Base-by-base conservation (phyloP, 208 protist species). In the Acanthamoeba triangularis region DNA sequence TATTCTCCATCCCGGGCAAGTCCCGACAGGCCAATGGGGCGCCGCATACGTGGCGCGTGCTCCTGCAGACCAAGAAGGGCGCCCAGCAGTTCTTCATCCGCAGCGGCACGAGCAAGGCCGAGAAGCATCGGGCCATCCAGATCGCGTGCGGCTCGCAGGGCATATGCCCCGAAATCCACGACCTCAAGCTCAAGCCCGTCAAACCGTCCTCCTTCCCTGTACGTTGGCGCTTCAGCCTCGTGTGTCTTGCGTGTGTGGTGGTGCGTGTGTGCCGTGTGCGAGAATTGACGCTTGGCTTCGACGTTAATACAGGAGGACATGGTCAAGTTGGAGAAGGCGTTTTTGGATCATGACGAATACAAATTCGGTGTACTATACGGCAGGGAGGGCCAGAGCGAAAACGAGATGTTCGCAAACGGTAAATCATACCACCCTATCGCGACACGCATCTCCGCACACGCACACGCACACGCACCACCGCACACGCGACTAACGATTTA, bases 371-470 rank as follows among this genome's bases (percentile, higher is more conserved):
- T 95, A 14, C 61, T 95, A 74, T 91, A 91, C 41, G 28, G 44
- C 37, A 82, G 33, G 47, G 37, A 90, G 35, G 93, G 76, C 28
- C 93, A 95, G 52, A 59, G 33, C 76, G 93, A 95, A 52, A 91
- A 95, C 76, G 87, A 88, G 23, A 95, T 95, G 59, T 90, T 95
- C n/a, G 30, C 93, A 3, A 95, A 95, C 33, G 35, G 93, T 95
- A 80, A 41, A 18, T 4, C 63, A 65, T 5, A 52, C 41, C 14
- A 8, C 91, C 37, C 28, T 56, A 2, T 1, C 11, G 52, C 52
- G 14, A 18, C 30, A 16, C 23, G n/a, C 23, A 35, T n/a, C 4
- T 3, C 30, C 63, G 56, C 52, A 56, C 65, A n/a, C 65, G 35
- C 67, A 8, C 67, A 8, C 35, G 33, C 30, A 11, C 35, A 1